phyloP scores from a whole-genome alignment of 164 flowering plant genomes.

The Vitis amurensis region DNA sequence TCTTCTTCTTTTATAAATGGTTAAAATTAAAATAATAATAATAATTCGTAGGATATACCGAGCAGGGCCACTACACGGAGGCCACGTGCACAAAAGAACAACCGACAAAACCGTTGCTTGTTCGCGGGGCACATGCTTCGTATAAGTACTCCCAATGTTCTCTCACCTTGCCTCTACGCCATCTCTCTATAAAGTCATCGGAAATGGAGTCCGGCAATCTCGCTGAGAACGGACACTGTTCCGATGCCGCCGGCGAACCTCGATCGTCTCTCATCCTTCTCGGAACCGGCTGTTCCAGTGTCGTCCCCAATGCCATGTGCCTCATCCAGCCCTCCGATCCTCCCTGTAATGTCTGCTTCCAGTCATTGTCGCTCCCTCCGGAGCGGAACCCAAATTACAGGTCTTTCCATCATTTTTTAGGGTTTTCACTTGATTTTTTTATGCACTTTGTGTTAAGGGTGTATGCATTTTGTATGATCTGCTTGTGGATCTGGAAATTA shows the following conservation, averaged over 20 bases:
- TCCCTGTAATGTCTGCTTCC: conserved; percentile 74
- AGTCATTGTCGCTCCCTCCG: conserved; percentile 59
- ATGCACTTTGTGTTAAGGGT: background rate
- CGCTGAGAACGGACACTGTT: conserved; percentile 11
- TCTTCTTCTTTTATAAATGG: no score
- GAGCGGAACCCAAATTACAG: conserved; percentile 85
- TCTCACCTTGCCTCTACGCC: background rate
- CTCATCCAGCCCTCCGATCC: conserved; percentile 83
- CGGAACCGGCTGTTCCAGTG: conserved; percentile 91
- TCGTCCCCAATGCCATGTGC: conserved; percentile 76
- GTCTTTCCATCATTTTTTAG: conserved; percentile 25
- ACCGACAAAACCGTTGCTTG: no score
- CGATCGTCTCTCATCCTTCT: conserved; percentile 68
- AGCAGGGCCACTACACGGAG: no score
- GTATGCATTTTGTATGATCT: no score
- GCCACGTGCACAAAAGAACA: no score
- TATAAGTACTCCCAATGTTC: no score
- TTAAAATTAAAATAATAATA: no score
- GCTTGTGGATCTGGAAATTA: no score
- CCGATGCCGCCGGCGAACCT: conserved; percentile 5
- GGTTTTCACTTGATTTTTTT: background rate
- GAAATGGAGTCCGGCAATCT: conserved; percentile 17
- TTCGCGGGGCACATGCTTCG: no score
- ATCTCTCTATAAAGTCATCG: background rate
- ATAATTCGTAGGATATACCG: no score